Conservation (phyloP, 352 stramenopile genomes). For the Phytopythium kandeliae region DNA sequence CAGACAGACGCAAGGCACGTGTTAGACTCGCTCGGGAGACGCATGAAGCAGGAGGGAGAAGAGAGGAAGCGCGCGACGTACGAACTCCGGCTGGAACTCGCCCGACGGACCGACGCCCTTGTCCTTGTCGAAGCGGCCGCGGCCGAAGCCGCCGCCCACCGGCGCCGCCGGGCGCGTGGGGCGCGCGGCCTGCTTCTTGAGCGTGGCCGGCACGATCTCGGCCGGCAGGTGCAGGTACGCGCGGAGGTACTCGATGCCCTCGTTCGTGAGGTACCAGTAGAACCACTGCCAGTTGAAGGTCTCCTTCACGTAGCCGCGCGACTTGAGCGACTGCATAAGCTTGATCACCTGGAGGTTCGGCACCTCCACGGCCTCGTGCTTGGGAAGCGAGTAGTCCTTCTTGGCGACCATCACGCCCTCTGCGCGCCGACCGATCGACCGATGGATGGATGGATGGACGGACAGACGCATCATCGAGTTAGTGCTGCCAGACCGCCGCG, state of each 20-base stretch:
- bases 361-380: constrained; percentile 97
- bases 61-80: constrained; percentile 24
- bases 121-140: constrained; percentile 86
- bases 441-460: no score
- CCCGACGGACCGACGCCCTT: constrained; percentile 84
- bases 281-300: constrained; percentile 99
- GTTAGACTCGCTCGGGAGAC: no score
- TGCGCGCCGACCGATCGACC: no score
- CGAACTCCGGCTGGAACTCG: constrained; percentile 88
- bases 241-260: constrained; percentile 99
- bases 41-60: not conserved
- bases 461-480: no score
- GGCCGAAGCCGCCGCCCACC: constrained; percentile 68
- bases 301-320: constrained; percentile 95
- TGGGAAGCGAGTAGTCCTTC: constrained; percentile 85
- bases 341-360: constrained; percentile 98
- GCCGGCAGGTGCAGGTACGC: constrained; percentile 97
- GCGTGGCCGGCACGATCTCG: constrained; percentile 98
- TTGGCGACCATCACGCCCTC: constrained; percentile 89
- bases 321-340: constrained; percentile 98
- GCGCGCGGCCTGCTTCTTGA: constrained; percentile 95
- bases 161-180: constrained; percentile 76
- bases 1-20: no score
- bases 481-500: no score
- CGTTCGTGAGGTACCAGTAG: constrained; percentile 99